A percentile compares a stretch with the other conserved stretches of the same genome.
Conservation (phyloP, 2,329 filamentous ascomycete genomes). For the Cercospora sp. region DNA sequence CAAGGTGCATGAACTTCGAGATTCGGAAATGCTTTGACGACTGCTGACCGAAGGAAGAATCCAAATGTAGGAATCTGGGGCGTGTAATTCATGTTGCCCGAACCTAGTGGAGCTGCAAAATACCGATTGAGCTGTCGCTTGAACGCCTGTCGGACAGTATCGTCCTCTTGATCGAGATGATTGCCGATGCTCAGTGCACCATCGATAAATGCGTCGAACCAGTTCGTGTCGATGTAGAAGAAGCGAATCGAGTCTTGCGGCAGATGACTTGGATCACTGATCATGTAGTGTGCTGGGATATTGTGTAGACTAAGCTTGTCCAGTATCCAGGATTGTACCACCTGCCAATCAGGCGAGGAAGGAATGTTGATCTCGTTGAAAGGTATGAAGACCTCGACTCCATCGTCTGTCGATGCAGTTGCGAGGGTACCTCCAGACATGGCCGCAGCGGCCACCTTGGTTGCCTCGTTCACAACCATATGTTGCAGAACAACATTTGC, state of each 20-base stretch:
- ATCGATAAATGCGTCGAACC: slow-evolving; percentile 19
- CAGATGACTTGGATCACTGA: slow-evolving; percentile 8
- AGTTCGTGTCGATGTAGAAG: slow-evolving; percentile 20
- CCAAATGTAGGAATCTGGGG: slow-evolving; percentile 11
- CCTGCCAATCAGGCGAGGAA: slow-evolving; percentile 7
- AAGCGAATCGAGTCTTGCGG: slow-evolving; percentile 14
- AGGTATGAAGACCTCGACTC: background rate
- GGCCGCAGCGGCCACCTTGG: background rate
- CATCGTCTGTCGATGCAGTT: background rate
- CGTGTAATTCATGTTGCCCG: background rate
- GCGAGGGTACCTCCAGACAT: background rate
- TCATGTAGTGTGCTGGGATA: slow-evolving; percentile 18
- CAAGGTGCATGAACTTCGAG: slow-evolving; percentile 8
- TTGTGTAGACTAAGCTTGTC: slow-evolving; percentile 15
- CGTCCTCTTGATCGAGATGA: slow-evolving; percentile 13
- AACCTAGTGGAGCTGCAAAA: background rate
- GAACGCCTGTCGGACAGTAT: slow-evolving; percentile 11
- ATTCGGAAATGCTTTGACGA: slow-evolving; percentile 9
- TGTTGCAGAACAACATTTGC: background rate
- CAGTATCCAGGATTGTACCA: slow-evolving; percentile 16
- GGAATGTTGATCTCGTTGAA: slow-evolving; percentile 15
- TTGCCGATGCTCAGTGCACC: slow-evolving; percentile 20
- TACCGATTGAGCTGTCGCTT: slow-evolving; percentile 4
- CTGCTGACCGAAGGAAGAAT: slow-evolving; percentile 1
- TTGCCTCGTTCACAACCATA: background rate